Base-by-base conservation (phyloP, 2,329 filamentous ascomycete genomes). In the Zalaria sp. region DNA sequence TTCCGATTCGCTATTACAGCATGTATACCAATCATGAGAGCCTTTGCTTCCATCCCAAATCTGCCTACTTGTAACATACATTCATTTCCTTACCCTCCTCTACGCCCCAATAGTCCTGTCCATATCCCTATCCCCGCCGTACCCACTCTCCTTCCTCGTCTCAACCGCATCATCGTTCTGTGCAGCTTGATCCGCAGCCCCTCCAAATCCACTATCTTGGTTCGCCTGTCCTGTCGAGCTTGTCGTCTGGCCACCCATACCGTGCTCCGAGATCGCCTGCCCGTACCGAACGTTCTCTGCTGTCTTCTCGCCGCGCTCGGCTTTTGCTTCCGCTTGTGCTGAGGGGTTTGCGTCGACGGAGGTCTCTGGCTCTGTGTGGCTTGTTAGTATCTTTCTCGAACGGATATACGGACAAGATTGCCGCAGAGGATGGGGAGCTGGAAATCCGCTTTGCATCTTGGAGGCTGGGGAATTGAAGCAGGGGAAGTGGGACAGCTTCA, bases 251-350 rank as follows among this genome's bases (percentile, higher is more conserved):
- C 69, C 71, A 29, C 72, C 73, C 54, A 72, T 65, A 2, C 72
- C 73, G 27, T 69, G 56, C 52, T 76, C 71, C 31, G 67, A 69
- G 34, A 77, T 72, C 4, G 63, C 63, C 55, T 77, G 68, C 5
- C 73, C 75, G 48, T 72, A 75, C 35, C 69, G 59, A 3, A 72
- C 66, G 49, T 73, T 73, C 46, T 69, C 69, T 32, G 64, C 68
- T 46, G 61, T 62, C 55, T 64, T 58, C 53, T 69, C 53, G 45
- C 66, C 59, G 47, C 64, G 51, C 47, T 59, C 54, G 39, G 49
- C 45, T 18, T 58, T 54, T 46, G 56, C 44, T 53, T 58, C 47
- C 49, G 64, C 47, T 36, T 54, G 43, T 32, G 48, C 49, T 6
- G 46, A 40, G 26, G 57, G 54, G 27, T 52, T 35, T n/a, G 47